A percentile compares a stretch with the other conserved stretches of the same genome.
Evolutionary conservation across 768 basidiomycete species (phyloP).

Genomic region (Mycena metata): DNA sequence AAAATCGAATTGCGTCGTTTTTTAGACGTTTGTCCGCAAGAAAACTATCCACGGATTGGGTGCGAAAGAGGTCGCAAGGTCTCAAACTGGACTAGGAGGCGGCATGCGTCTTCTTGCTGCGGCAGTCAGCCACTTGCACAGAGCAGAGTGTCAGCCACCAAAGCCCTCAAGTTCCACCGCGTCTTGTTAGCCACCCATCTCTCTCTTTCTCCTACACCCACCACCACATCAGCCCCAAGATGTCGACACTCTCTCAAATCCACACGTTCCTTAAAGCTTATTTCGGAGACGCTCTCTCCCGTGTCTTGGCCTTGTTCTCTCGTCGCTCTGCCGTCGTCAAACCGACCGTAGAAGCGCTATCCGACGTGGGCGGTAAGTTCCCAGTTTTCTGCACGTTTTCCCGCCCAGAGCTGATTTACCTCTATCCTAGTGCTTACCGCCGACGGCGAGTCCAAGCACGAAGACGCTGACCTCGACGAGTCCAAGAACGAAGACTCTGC

Average conservation of each 20-base stretch:
- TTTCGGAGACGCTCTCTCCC: conserved; percentile 7
- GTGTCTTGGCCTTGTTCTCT: background rate
- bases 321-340: background rate
- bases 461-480: background rate
- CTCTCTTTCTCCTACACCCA: conserved; percentile 9
- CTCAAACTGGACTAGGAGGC: no score
- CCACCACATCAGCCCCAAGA: conserved; percentile 1
- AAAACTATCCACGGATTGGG: no score
- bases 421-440: background rate
- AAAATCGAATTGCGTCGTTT: no score
- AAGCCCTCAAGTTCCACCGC: background rate
- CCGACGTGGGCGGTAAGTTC: background rate
- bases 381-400: background rate
- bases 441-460: background rate
- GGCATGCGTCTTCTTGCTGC: no score
- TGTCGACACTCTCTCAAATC: conserved; percentile 11
- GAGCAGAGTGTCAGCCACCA: background rate
- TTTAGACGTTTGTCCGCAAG: no score
- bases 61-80: no score
- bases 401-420: background rate
- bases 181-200: conserved; percentile 13
- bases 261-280: conserved; percentile 15
- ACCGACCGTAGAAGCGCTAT: background rate
- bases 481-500: no score
- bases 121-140: no score